phyloP scores from a whole-genome alignment of 331 rosid genomes.

The Phaseolus coccineus region DNA sequence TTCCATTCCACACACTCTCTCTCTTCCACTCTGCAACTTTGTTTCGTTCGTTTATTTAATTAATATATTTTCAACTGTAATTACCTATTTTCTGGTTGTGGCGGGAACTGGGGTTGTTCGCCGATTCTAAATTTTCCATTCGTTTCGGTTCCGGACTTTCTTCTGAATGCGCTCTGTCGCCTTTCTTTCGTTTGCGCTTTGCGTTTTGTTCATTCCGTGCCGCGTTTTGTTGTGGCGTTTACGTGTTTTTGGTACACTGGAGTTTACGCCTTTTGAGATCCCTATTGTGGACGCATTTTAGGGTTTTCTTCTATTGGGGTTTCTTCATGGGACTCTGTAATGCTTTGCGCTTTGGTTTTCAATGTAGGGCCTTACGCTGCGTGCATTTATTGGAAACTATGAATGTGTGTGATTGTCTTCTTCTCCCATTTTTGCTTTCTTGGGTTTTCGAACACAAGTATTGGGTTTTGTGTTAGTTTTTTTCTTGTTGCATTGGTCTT shows the following conservation, averaged over 20 bases:
- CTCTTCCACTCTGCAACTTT: conserved; percentile 22
- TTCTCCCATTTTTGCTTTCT: not conserved
- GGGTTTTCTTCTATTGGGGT: conserved; percentile 60
- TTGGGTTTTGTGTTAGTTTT: not conserved
- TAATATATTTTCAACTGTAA: conserved; percentile 12
- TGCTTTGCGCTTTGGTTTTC: conserved; percentile 36
- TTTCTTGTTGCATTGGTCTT: conserved; percentile 43
- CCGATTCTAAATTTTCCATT: conserved; percentile 10
- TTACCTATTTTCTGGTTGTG: conserved; percentile 45
- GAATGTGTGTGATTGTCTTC: not conserved
- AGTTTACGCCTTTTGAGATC: conserved; percentile 44
- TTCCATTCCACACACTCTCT: not conserved
- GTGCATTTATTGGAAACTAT: conserved; percentile 14
- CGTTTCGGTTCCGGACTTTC: not conserved
- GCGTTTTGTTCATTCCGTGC: not conserved
- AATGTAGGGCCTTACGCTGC: not conserved
- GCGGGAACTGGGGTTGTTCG: conserved; percentile 65
- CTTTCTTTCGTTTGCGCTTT: not conserved
- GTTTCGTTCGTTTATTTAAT: not conserved
- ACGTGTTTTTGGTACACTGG: not conserved
- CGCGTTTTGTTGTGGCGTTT: conserved; percentile 5
- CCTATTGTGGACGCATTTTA: conserved; percentile 45
- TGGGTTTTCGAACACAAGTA: conserved; percentile 16
- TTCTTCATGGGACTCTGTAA: conserved; percentile 11
- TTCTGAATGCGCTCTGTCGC: conserved; percentile 9